These are phyloP conservation scores for Fragilariopsis cylindrus DNA, from an alignment of 108 stramenopile genomes.

Conservation along the genomic window DNA sequence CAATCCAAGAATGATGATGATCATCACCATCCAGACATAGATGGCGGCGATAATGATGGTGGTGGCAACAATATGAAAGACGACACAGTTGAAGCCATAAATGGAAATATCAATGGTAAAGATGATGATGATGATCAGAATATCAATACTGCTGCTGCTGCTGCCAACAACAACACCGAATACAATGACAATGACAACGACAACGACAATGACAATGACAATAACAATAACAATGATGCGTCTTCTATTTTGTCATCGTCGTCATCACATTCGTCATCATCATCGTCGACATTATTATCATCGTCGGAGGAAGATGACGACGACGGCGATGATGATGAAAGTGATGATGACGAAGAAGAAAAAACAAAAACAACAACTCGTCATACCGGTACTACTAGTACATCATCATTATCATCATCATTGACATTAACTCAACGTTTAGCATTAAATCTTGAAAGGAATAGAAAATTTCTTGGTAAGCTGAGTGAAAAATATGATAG, in stretches of 20 bases:
- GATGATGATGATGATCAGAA: too few relatives aligned
- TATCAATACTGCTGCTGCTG: too few relatives aligned
- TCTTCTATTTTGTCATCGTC: too few relatives aligned
- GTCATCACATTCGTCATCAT: neutral
- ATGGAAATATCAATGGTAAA: too few relatives aligned
- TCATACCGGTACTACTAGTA: neutral
- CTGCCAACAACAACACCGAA: neutral
- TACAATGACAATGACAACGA: neutral
- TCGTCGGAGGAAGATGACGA: neutral
- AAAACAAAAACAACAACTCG: neutral
- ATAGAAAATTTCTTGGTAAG: conserved; percentile 14
- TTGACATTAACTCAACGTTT: conserved; percentile 22
- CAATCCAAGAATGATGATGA: too few relatives aligned
- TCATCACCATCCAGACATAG: too few relatives aligned
- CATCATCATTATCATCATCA: neutral
- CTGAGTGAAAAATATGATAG: conserved; percentile 23
- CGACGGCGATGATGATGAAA: neutral
- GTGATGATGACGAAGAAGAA: neutral
- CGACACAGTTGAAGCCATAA: too few relatives aligned
- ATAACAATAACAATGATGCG: neutral
- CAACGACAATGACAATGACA: neutral
- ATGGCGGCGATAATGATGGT: too few relatives aligned
- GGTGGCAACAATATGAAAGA: neutral
- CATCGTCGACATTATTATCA: neutral
- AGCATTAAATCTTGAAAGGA: conserved; percentile 21